These are phyloP conservation scores for Hygrocybe punicea DNA, from an alignment of 768 basidiomycete species.

Conservation along the genomic window DNA sequence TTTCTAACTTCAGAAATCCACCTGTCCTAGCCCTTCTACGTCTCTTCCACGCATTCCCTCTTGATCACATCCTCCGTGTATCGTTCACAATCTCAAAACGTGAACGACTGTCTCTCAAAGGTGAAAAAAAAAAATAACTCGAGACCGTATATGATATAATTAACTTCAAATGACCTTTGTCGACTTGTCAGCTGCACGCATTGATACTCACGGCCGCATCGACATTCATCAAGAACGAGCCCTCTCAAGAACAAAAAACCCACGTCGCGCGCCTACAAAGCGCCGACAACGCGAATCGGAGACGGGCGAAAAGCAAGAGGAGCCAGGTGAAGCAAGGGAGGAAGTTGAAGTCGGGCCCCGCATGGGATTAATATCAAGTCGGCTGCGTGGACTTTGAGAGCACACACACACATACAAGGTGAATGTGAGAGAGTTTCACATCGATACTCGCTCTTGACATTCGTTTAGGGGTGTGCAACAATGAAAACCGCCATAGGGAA, in stretches of 20 bases:
- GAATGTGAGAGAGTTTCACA: too few species aligned
- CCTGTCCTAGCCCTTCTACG: slow-evolving; percentile 53
- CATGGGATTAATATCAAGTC: background rate
- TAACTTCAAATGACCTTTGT: background rate
- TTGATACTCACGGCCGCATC: slow-evolving; percentile 37
- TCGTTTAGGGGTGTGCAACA: too few species aligned
- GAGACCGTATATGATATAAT: slow-evolving; percentile 1
- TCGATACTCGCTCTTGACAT: too few species aligned
- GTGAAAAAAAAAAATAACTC: too few species aligned
- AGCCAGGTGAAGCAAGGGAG: slow-evolving; percentile 48
- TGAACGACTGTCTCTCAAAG: slow-evolving; percentile 69
- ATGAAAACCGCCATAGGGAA: too few species aligned
- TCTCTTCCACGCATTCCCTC: slow-evolving; percentile 63
- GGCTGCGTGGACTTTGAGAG: too few species aligned
- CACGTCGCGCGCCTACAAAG: slow-evolving; percentile 47
- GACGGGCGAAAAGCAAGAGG: slow-evolving; percentile 50
- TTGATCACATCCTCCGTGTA: slow-evolving; percentile 64
- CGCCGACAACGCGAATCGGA: slow-evolving; percentile 46
- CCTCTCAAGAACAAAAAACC: slow-evolving; percentile 54
- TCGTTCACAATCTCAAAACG: slow-evolving; percentile 76
- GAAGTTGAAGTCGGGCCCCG: background rate
- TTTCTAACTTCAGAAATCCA: background rate
- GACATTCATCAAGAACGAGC: slow-evolving; percentile 47
- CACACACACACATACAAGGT: too few species aligned
- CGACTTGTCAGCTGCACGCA: background rate